A percentile compares a stretch with the other conserved stretches of the same genome.
These are phyloP conservation scores for Gossypioides kirkii DNA, from an alignment of 345 rosid species.

Conservation along the genomic window DNA sequence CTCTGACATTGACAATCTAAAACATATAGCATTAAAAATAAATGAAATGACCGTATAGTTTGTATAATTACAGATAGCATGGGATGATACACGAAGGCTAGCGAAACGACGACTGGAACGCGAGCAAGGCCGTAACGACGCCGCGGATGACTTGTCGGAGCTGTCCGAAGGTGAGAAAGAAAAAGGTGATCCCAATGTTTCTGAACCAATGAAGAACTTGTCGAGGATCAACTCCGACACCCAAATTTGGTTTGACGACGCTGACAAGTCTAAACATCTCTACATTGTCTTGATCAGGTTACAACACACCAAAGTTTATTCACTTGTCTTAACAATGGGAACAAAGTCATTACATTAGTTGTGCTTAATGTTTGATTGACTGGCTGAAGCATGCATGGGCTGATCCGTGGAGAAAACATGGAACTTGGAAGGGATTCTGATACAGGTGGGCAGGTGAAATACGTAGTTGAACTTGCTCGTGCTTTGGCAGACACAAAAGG, in stretches of 20 bases:
- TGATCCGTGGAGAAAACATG: conserved; percentile 79
- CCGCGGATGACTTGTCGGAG: conserved; percentile 74
- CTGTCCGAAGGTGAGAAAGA: conserved; percentile 87
- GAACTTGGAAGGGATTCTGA: conserved; percentile 80
- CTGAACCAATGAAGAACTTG: conserved; percentile 39
- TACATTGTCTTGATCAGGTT: conserved; percentile 80
- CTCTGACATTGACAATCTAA: too few species aligned
- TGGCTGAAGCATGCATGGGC: conserved; percentile 49
- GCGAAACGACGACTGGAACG: conserved; percentile 56
- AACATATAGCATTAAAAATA: not conserved
- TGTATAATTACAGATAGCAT: conserved; percentile 41
- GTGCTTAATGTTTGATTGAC: not conserved
- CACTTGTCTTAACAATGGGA: not conserved
- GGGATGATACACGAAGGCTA: conserved; percentile 63
- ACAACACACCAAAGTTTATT: not conserved
- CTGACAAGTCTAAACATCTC: conserved; percentile 48
- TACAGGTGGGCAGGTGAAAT: conserved; percentile 78
- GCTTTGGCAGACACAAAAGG: conserved; percentile 57
- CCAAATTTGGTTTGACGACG: conserved; percentile 61
- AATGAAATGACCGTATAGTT: not conserved
- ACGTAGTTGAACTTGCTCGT: conserved; percentile 66
- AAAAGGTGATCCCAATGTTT: conserved; percentile 29
- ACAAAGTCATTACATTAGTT: not conserved
- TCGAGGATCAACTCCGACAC: conserved; percentile 57
- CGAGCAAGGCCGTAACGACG: conserved; percentile 74